These are phyloP conservation scores for Calycina marina DNA, from an alignment of 2,329 filamentous ascomycete species.

Conservation along the genomic window DNA sequence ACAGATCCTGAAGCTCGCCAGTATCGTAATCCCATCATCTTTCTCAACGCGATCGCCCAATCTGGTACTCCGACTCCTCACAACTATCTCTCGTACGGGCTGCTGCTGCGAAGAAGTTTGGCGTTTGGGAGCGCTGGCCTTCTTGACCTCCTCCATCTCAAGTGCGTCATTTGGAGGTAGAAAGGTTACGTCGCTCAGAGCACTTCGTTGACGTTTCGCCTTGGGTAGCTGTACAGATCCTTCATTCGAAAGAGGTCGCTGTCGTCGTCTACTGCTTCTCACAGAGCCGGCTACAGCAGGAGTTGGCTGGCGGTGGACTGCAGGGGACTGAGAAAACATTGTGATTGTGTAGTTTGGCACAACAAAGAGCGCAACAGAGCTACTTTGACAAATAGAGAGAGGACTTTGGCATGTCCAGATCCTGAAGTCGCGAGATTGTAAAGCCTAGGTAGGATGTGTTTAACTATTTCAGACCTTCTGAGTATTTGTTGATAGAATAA, in stretches of 20 bases:
- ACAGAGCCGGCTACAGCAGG: constrained; percentile 40
- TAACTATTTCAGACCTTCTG: too few relatives aligned
- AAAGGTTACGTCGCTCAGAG: constrained; percentile 42
- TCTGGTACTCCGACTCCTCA: constrained; percentile 48
- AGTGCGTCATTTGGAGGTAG: constrained; percentile 30
- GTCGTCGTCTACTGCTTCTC: constrained; percentile 41
- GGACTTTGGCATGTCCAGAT: too few relatives aligned
- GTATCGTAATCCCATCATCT: constrained; percentile 50
- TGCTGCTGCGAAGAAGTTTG: constrained; percentile 13
- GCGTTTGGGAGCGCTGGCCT: constrained; percentile 25
- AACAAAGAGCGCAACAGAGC: not conserved
- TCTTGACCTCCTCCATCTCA: constrained; percentile 42
- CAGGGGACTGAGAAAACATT: constrained; percentile 52
- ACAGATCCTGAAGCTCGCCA: constrained; percentile 33
- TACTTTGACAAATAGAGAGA: too few relatives aligned
- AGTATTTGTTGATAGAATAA: too few relatives aligned
- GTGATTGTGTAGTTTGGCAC: not conserved
- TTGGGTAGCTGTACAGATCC: constrained; percentile 39
- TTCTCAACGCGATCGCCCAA: constrained; percentile 52
- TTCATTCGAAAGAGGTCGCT: constrained; percentile 43
- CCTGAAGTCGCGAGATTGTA: too few relatives aligned
- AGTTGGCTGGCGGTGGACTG: constrained; percentile 23
- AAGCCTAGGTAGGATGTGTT: too few relatives aligned
- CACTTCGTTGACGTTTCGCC: constrained; percentile 46
- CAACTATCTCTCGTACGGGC: constrained; percentile 33